Evolutionary conservation across 169 alveolate species (phyloP).

Genomic region (Fabrea salina): DNA sequence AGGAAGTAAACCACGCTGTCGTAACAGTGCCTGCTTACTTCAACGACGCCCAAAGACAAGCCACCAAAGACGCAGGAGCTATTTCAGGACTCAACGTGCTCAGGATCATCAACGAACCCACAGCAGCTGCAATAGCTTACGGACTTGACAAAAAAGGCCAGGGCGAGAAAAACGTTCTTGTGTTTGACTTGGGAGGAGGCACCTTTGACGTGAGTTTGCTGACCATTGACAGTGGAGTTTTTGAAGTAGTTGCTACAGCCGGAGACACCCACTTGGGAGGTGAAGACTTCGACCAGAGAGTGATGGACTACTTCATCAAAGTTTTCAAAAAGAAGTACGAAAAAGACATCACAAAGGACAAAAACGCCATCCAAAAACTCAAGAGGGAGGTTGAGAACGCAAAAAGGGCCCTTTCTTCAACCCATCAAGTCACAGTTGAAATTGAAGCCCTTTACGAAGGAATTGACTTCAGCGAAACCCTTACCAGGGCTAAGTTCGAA

Average conservation of each 20-base stretch:
- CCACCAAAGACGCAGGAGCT: constrained; percentile 99
- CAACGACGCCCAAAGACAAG: constrained; percentile 99
- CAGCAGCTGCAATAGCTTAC: constrained; percentile 99
- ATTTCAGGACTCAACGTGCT: constrained; percentile 98
- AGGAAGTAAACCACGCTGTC: constrained; percentile 93
- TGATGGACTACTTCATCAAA: constrained; percentile 95
- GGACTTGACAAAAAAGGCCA: constrained; percentile 95
- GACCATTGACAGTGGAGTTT: constrained; percentile 97
- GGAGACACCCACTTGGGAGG: constrained; percentile 99
- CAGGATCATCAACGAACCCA: constrained; percentile 98
- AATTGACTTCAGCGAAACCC: constrained; percentile 84
- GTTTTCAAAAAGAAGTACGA: constrained; percentile 91
- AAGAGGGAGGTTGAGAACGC: constrained; percentile 97
- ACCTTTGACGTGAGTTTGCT: constrained; percentile 99
- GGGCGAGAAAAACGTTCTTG: constrained; percentile 93
- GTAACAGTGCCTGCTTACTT: constrained; percentile 98
- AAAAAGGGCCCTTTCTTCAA: constrained; percentile 94
- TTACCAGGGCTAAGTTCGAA: constrained; percentile 93
- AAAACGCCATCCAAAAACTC: constrained; percentile 95
- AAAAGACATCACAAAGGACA: constrained; percentile 90
- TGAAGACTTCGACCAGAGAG: constrained; percentile 96
- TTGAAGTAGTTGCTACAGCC: constrained; percentile 97
- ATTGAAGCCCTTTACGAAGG: constrained; percentile 87
- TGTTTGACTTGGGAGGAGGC: constrained; percentile 99
- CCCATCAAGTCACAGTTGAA: constrained; percentile 85